Conservation (phyloP, 441 rosid species). For the Brassica hybrid region DNA sequence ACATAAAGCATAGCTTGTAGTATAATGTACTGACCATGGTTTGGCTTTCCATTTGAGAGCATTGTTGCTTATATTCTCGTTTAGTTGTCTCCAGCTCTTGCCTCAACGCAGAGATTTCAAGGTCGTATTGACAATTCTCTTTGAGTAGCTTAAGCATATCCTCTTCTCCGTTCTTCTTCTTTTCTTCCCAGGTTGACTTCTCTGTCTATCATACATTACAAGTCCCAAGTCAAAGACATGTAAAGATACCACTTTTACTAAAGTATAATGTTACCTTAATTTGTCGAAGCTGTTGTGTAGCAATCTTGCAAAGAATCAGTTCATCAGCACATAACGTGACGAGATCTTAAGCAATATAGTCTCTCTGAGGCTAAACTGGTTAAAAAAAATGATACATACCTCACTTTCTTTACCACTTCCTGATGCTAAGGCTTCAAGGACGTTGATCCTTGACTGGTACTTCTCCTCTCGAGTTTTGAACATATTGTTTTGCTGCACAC, state of each 20-base stretch:
- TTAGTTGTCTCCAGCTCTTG: constrained; percentile 63
- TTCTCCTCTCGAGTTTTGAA: neutral
- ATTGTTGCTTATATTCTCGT: constrained; percentile 40
- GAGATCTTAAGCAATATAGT: neutral
- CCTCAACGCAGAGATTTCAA: constrained; percentile 53
- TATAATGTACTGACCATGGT: constrained; percentile 49
- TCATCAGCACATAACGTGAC: constrained; percentile 24
- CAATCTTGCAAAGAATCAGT: constrained; percentile 43
- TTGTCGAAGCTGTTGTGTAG: constrained; percentile 54
- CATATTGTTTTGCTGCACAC: neutral
- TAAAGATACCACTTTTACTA: neutral
- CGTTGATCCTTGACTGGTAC: neutral
- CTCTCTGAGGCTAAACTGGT: neutral
- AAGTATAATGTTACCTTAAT: constrained; percentile 51
- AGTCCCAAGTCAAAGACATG: neutral
- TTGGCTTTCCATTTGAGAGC: constrained; percentile 29
- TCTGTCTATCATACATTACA: constrained; percentile 51
- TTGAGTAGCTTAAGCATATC: constrained; percentile 47
- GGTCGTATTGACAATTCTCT: constrained; percentile 54
- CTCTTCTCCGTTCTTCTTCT: constrained; percentile 52
- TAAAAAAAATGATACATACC: neutral
- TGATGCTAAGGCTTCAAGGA: neutral
- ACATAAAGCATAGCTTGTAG: neutral
- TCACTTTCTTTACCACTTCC: neutral
- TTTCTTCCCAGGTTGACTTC: constrained; percentile 56